phyloP scores from a whole-genome alignment of 495 filamentous ascomycete genomes.

The Aspergillus asperescens region DNA sequence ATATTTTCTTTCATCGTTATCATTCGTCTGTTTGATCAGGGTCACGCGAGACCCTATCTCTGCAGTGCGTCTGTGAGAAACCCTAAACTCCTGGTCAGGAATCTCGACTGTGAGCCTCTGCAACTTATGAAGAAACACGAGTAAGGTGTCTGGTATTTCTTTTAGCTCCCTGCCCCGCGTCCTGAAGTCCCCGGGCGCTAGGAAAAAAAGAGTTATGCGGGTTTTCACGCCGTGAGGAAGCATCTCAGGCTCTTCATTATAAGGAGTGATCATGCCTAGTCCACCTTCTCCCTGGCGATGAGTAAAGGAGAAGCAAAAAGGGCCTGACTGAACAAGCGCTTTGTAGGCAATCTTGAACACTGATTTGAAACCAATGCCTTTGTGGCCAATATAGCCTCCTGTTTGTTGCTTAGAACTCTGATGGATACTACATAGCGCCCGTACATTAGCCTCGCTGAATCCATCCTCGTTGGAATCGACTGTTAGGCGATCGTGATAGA shows the following conservation, averaged over 20 bases:
- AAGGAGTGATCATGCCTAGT: not conserved
- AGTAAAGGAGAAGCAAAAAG: not conserved
- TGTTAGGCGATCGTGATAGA: not conserved
- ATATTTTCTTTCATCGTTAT: not conserved
- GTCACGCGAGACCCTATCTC: not conserved
- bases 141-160: not conserved
- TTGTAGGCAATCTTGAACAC: slow-evolving; percentile 5
- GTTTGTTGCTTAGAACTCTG: not conserved
- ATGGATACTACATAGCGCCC: not conserved
- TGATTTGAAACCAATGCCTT: slow-evolving; percentile 5
- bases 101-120: not conserved
- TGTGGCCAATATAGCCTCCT: slow-evolving; percentile 3
- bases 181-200: not conserved
- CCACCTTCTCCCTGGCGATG: not conserved
- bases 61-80: not conserved
- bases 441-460: not conserved
- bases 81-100: not conserved
- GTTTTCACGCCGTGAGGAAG: not conserved
- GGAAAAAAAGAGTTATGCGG: not conserved
- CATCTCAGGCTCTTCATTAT: not conserved
- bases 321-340: not conserved
- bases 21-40: not conserved
- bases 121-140: slow-evolving; percentile 1
- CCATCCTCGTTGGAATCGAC: slow-evolving; percentile 6
- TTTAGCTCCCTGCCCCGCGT: not conserved